These are phyloP conservation scores for Cytospora schulzeri DNA, from an alignment of 2,329 filamentous ascomycete genomes.

Conservation along the genomic window DNA sequence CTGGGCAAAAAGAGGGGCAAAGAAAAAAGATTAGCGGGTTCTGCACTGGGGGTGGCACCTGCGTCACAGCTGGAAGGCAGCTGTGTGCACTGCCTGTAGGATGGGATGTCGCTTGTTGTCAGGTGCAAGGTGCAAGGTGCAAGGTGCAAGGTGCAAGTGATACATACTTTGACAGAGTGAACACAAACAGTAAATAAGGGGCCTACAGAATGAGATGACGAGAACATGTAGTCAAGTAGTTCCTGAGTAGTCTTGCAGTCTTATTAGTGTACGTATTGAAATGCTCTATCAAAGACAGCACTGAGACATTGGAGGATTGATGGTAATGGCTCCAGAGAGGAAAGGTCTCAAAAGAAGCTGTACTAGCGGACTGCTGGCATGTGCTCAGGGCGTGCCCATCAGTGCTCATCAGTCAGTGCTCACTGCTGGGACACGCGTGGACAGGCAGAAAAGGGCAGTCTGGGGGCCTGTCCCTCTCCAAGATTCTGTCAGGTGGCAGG, in stretches of 20 bases:
- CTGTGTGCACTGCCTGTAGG: neutral
- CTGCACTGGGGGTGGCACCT: neutral
- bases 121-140: too few species aligned
- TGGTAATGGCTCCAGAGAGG: neutral
- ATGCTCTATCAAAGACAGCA: constrained; percentile 1
- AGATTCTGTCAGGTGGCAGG: neutral
- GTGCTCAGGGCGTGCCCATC: neutral
- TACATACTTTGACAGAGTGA: neutral
- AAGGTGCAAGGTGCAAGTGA: too few species aligned
- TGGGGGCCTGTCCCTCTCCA: too few species aligned
- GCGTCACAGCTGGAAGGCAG: neutral
- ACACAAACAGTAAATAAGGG: neutral
- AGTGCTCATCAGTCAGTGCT: neutral
- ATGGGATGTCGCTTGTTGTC: neutral
- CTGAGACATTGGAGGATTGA: neutral
- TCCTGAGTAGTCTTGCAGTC: neutral
- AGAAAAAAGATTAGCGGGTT: constrained; percentile 1
- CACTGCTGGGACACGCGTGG: neutral
- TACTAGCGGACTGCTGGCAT: neutral
- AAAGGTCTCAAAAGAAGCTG: neutral
- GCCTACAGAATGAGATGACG: neutral
- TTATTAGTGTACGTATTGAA: neutral
- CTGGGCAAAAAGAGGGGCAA: neutral
- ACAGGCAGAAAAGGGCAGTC: too few species aligned
- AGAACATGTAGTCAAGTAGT: neutral